Evolutionary conservation across 169 alveolate species (phyloP).

Genomic region (Condylostoma magnum): DNA sequence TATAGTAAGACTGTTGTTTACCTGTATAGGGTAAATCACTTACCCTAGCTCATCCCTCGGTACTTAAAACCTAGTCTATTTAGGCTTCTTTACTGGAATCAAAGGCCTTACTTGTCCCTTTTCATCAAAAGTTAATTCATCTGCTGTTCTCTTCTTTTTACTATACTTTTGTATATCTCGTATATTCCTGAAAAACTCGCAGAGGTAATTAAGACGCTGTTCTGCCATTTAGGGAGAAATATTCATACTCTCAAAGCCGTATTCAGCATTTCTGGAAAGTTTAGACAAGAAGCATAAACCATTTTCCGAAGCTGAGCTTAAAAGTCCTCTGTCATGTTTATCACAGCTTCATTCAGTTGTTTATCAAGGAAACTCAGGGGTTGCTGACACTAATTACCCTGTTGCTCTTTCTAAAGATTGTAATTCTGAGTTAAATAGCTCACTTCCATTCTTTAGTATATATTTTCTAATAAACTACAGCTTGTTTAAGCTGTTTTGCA

Average conservation of each 20-base stretch:
- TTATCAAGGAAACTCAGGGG: slow-evolving; percentile 9
- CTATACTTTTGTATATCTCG: slow-evolving; percentile 28
- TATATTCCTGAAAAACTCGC: slow-evolving; percentile 61
- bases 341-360: slow-evolving; percentile 9
- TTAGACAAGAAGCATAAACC: slow-evolving; percentile 55
- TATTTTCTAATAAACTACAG: slow-evolving; percentile 75
- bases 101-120: slow-evolving; percentile 1
- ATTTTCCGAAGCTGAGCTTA: slow-evolving; percentile 60
- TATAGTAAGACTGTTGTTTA: slow-evolving; percentile 65
- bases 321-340: slow-evolving; percentile 50
- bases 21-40: slow-evolving; percentile 62
- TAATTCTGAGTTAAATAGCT: slow-evolving; percentile 51
- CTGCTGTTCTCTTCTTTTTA: slow-evolving; percentile 22
- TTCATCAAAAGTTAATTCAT: slow-evolving; percentile 20
- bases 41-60: slow-evolving; percentile 54
- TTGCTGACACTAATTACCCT: slow-evolving; percentile 33
- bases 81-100: slow-evolving; percentile 13
- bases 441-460: slow-evolving; percentile 50
- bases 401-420: slow-evolving; percentile 34
- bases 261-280: slow-evolving; percentile 33
- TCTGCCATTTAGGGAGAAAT: slow-evolving; percentile 9
- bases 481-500: slow-evolving; percentile 63
- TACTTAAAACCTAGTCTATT: slow-evolving; percentile 42
- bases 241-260: slow-evolving; percentile 48
- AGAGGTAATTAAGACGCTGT: slow-evolving; percentile 33